Conservation (phyloP, 179 eudicot species). For the Corrigiola litoralis region DNA sequence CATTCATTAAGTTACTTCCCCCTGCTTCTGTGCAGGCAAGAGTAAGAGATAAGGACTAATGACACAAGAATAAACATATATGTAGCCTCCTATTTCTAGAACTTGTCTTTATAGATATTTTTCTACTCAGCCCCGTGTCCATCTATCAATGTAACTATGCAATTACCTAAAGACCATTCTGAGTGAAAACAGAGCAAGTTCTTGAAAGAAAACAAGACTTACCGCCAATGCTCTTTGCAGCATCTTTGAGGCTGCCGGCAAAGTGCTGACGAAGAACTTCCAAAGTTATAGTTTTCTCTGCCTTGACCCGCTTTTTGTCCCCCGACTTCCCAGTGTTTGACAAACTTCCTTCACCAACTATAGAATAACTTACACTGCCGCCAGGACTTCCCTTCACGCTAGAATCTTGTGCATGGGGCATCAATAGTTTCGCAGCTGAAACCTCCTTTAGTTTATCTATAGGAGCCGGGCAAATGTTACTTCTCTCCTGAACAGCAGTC, state of each 20-base stretch:
- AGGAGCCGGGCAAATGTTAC: slow-evolving; percentile 1
- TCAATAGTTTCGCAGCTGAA: slow-evolving; percentile 14
- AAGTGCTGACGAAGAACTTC: slow-evolving; percentile 82
- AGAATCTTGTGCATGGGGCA: slow-evolving; percentile 21
- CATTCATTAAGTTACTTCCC: too few relatives aligned
- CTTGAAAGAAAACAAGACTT: slow-evolving; percentile 20
- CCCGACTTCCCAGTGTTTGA: slow-evolving; percentile 37
- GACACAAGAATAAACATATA: too few relatives aligned
- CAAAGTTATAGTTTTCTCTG: slow-evolving; percentile 70
- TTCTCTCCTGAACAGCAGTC: slow-evolving; percentile 17
- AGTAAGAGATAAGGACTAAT: too few relatives aligned
- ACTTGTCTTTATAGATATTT: too few relatives aligned
- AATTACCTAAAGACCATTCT: neutral
- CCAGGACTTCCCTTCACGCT: slow-evolving; percentile 24
- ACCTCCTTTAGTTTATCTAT: slow-evolving; percentile 25
- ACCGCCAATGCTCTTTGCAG: slow-evolving; percentile 91
- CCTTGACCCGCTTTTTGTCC: slow-evolving; percentile 58
- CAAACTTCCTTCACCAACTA: slow-evolving; percentile 37
- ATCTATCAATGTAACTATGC: too few relatives aligned
- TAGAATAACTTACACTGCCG: slow-evolving; percentile 20
- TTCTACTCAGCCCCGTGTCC: too few relatives aligned
- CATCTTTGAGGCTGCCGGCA: slow-evolving; percentile 93
- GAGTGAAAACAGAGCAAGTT: neutral
- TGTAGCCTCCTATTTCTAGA: too few relatives aligned
- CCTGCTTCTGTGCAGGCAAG: too few relatives aligned